Percentiles rank a stretch among this genome's conserved stretches.
Evolutionary conservation across 345 rosid species (phyloP).

Genomic region (Orychophragmus violaceus): DNA sequence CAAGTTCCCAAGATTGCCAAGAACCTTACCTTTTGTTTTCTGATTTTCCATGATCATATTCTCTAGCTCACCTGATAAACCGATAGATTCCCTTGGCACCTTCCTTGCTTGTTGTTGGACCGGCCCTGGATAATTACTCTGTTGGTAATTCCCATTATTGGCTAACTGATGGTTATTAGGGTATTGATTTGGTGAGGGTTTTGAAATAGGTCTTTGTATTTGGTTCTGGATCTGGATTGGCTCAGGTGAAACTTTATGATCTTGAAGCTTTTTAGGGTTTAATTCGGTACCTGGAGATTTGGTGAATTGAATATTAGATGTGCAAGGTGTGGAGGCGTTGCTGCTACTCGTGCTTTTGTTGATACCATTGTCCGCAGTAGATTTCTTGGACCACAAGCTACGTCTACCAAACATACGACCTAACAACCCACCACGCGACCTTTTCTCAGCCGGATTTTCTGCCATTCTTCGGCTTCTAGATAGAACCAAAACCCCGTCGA

Average conservation of each 20-base stretch:
- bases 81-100: slow-evolving; percentile 44
- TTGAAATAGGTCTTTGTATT: slow-evolving; percentile 21
- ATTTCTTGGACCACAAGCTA: slow-evolving; percentile 52
- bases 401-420: slow-evolving; percentile 56
- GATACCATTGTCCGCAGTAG: slow-evolving; percentile 20
- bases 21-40: slow-evolving; percentile 52
- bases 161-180: slow-evolving; percentile 20
- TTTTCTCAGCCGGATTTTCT: slow-evolving; percentile 38
- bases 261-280: slow-evolving; percentile 37
- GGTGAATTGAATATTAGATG: slow-evolving; percentile 27
- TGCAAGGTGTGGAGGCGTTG: slow-evolving; percentile 31
- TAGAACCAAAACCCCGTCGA: not conserved
- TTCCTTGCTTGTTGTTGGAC: slow-evolving; percentile 36
- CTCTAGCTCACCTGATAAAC: slow-evolving; percentile 88
- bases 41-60: slow-evolving; percentile 71
- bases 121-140: slow-evolving; percentile 8
- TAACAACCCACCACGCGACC: slow-evolving; percentile 56
- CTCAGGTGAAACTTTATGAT: slow-evolving; percentile 33
- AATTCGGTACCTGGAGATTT: slow-evolving; percentile 36
- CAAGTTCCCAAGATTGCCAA: slow-evolving; percentile 71
- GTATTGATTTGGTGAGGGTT: slow-evolving; percentile 25
- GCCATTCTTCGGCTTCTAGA: slow-evolving; percentile 14
- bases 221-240: slow-evolving; percentile 9
- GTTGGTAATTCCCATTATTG: slow-evolving; percentile 3
- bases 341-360: slow-evolving; percentile 29